Percentiles rank a stretch among this genome's conserved stretches.
These are phyloP conservation scores for Trichoderma citrinoviride DNA, from an alignment of 2,329 filamentous ascomycete species.

Conservation along the genomic window DNA sequence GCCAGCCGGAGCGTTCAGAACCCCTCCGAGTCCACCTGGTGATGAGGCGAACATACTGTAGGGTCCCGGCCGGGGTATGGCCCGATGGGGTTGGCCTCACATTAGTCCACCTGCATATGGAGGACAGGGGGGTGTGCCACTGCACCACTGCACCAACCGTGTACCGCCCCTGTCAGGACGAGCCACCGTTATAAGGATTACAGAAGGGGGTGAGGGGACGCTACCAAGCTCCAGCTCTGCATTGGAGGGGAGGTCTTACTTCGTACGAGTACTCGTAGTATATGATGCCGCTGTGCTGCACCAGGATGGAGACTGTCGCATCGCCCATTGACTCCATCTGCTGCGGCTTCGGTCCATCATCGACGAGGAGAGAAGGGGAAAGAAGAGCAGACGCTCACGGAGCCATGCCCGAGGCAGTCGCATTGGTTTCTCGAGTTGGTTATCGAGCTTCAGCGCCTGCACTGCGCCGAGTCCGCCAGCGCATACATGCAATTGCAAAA, in stretches of 20 bases:
- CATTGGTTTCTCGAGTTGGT: background rate
- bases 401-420: background rate
- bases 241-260: background rate
- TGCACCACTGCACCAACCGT: constrained; percentile 28
- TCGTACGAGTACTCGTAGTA: background rate
- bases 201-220: constrained; percentile 4
- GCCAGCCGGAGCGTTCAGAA: constrained; percentile 8
- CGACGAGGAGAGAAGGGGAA: constrained; percentile 15
- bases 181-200: constrained; percentile 20
- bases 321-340: constrained; percentile 2
- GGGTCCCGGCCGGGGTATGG: constrained; percentile 29
- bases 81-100: constrained; percentile 35
- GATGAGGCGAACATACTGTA: constrained; percentile 33
- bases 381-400: constrained; percentile 9
- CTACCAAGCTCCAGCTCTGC: constrained; percentile 1
- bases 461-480: background rate
- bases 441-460: background rate
- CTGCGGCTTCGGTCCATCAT: constrained; percentile 4
- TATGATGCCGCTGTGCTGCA: constrained; percentile 20
- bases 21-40: constrained; percentile 26
- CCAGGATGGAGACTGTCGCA: constrained; percentile 10
- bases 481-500: constrained; percentile 13
- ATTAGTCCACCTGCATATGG: constrained; percentile 33
- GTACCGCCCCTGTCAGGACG: constrained; percentile 18
- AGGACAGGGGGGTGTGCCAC: constrained; percentile 32